These are phyloP conservation scores for Kwoniella sp. DNA, from an alignment of 768 basidiomycete genomes.

Conservation along the genomic window DNA sequence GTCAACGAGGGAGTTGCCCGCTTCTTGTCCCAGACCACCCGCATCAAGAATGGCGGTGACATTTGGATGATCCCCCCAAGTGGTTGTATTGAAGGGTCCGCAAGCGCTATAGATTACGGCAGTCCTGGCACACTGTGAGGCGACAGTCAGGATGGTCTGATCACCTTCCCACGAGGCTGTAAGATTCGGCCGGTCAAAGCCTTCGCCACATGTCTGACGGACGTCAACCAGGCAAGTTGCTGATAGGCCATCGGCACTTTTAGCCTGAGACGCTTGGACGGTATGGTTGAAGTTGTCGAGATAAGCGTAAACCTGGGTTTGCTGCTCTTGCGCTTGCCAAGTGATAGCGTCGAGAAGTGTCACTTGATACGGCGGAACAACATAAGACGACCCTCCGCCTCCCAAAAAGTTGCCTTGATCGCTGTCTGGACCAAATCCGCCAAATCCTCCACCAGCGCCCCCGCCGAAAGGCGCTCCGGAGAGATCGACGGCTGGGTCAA, in stretches of 20 bases:
- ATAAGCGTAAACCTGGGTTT: constrained; percentile 5
- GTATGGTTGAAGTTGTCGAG: constrained; percentile 20
- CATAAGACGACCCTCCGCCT: constrained; percentile 15
- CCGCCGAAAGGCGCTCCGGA: no score
- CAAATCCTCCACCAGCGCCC: neutral
- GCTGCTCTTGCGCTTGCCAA: neutral
- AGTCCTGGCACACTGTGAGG: constrained; percentile 53
- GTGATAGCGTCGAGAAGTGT: constrained; percentile 6
- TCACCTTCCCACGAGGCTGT: constrained; percentile 72
- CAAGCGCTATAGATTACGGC: constrained; percentile 73
- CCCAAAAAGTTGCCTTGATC: constrained; percentile 9
- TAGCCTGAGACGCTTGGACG: constrained; percentile 10
- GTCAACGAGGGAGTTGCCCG: constrained; percentile 67
- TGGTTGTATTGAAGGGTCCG: constrained; percentile 59
- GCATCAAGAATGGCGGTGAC: constrained; percentile 66
- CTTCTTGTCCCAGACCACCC: constrained; percentile 65
- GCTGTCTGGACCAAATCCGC: neutral
- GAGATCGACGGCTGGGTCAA: no score
- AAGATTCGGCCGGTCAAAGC: constrained; percentile 41
- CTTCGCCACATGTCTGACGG: constrained; percentile 9
- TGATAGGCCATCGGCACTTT: neutral
- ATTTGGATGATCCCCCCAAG: constrained; percentile 71
- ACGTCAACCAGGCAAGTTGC: constrained; percentile 6
- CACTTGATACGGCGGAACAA: neutral
- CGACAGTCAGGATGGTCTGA: constrained; percentile 63